Percentiles rank a stretch among this genome's conserved stretches.
Conservation (phyloP, 2,329 filamentous ascomycete genomes). For the Fusarium udum region DNA sequence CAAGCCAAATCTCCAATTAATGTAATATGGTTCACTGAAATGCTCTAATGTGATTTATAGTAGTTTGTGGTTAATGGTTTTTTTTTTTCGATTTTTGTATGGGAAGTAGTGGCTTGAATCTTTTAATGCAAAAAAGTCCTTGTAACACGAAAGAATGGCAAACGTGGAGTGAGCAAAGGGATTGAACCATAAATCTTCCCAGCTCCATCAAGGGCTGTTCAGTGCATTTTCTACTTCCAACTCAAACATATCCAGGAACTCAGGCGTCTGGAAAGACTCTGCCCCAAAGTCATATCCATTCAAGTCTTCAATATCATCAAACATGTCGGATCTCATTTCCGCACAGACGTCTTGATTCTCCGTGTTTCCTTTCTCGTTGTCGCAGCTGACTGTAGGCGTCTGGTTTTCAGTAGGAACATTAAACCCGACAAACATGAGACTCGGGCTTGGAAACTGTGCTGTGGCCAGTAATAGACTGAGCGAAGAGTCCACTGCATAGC, state of each 20-base stretch:
- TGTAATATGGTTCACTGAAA: not conserved
- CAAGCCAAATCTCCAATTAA: no score
- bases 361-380: fast-evolving
- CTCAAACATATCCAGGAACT: not conserved
- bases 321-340: fast-evolving
- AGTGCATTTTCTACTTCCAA: not conserved
- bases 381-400: fast-evolving
- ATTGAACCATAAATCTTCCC: no score
- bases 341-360: not conserved
- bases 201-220: not conserved
- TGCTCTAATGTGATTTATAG: no score
- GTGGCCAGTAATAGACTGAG: fast-evolving
- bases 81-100: no score
- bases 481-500: not conserved
- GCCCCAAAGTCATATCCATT: not conserved
- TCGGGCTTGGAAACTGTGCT: fast-evolving
- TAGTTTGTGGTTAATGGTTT: not conserved
- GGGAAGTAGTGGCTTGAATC: no score
- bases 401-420: not conserved
- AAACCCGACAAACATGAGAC: fast-evolving
- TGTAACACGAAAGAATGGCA: no score
- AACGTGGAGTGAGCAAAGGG: no score
- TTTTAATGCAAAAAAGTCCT: no score
- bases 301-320: not conserved
- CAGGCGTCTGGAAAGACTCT: no score